These are phyloP conservation scores for Ilex aquifolium DNA, from an alignment of 257 asterid species.

Conservation along the genomic window DNA sequence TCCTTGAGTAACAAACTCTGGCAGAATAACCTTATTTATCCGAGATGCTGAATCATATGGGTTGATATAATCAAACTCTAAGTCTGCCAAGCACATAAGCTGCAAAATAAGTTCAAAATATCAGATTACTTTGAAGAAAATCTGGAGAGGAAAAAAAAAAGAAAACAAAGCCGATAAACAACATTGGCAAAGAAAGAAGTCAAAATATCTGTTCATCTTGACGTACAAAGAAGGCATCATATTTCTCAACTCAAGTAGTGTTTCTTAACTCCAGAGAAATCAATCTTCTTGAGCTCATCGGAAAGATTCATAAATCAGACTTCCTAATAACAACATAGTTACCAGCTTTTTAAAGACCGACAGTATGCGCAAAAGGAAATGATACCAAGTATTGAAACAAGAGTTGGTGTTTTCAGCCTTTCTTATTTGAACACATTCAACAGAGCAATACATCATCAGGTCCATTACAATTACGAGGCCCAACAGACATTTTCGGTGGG, in stretches of 20 bases:
- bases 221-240: neutral
- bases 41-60: constrained; percentile 82
- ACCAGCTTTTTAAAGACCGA: too few relatives aligned
- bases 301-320: too few relatives aligned
- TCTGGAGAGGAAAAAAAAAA: constrained; percentile 8
- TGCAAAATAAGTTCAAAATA: constrained; percentile 26
- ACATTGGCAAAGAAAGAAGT: neutral
- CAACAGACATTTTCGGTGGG: too few relatives aligned
- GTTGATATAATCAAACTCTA: constrained; percentile 76
- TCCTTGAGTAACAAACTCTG: constrained; percentile 63
- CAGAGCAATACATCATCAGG: too few relatives aligned
- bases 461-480: too few relatives aligned
- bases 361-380: too few relatives aligned
- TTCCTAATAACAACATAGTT: too few relatives aligned
- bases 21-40: constrained; percentile 61
- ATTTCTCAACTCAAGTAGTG: neutral
- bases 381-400: too few relatives aligned
- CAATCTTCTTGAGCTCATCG: neutral
- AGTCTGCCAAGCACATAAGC: constrained; percentile 89
- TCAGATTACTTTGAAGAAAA: constrained; percentile 13
- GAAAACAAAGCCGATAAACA: neutral
- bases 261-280: neutral
- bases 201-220: neutral
- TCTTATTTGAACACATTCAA: too few relatives aligned
- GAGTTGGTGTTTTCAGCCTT: too few relatives aligned